Percentiles rank a stretch among this genome's conserved stretches.
Conservation (phyloP, 768 basidiomycete species). For the Mycena albidolilacea region DNA sequence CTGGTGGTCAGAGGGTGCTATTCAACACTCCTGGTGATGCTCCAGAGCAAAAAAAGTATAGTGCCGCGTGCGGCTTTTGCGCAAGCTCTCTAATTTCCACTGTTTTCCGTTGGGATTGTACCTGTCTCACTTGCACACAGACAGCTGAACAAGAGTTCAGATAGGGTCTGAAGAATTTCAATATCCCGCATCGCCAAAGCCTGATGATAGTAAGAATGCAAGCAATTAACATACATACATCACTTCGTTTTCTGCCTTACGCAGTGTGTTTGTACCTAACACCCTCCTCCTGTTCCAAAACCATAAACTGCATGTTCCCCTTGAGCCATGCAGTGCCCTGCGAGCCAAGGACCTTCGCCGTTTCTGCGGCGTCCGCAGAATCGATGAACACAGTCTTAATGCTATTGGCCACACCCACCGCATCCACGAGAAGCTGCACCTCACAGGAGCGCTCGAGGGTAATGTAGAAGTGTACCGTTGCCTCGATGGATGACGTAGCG, state of each 20-base stretch:
- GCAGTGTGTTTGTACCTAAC: slow-evolving; percentile 16
- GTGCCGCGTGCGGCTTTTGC: too few species aligned
- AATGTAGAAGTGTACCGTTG: slow-evolving; percentile 58
- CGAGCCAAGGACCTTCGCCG: slow-evolving; percentile 45
- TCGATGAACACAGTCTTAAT: slow-evolving; percentile 47
- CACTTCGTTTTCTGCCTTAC: neutral
- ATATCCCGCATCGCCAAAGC: neutral
- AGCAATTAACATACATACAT: neutral
- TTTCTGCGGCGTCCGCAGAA: slow-evolving; percentile 47
- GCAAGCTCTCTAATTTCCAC: too few species aligned
- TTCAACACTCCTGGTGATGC: too few species aligned
- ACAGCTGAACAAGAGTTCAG: neutral
- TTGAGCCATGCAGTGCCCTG: slow-evolving; percentile 54
- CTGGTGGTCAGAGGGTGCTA: too few species aligned
- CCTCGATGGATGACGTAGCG: slow-evolving; percentile 59
- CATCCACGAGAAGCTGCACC: slow-evolving; percentile 61
- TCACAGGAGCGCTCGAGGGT: slow-evolving; percentile 62
- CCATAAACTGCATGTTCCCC: slow-evolving; percentile 53
- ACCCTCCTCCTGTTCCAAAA: slow-evolving; percentile 54
- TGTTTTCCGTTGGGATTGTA: too few species aligned
- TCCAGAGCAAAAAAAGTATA: too few species aligned
- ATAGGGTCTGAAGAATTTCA: neutral
- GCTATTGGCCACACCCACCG: slow-evolving; percentile 42
- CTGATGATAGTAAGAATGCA: neutral
- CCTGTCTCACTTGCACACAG: neutral